phyloP scores from a whole-genome alignment of 2,329 filamentous ascomycete genomes.

The Verticillium nonalfalfae region DNA sequence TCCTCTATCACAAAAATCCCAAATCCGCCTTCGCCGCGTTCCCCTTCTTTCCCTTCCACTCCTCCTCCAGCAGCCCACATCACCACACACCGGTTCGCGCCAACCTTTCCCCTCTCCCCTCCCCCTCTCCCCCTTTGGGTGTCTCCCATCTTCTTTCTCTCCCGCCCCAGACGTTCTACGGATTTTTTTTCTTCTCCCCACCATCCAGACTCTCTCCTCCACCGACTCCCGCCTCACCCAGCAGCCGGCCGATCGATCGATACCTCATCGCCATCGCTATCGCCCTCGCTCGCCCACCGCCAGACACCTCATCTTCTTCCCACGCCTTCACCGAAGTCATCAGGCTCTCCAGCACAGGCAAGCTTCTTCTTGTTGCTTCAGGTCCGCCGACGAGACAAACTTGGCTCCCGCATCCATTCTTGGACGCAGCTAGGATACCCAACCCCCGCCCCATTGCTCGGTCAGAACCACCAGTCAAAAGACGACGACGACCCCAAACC shows the following conservation, averaged over 20 bases:
- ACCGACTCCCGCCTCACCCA: not conserved
- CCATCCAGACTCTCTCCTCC: not conserved
- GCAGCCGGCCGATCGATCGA: not conserved
- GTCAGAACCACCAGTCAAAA: not conserved
- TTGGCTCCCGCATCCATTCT: not conserved
- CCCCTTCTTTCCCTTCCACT: conserved; percentile 9
- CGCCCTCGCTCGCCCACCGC: not conserved
- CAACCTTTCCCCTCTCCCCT: conserved; percentile 21
- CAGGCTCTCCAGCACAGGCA: not conserved
- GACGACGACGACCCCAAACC: not conserved
- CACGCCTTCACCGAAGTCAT: not conserved
- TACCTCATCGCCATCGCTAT: not conserved
- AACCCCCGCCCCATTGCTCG: not conserved
- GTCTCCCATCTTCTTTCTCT: conserved; percentile 1
- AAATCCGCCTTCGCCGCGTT: conserved; percentile 5
- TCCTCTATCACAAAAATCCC: not conserved
- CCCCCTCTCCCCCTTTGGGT: conserved; percentile 3
- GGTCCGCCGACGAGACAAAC: not conserved
- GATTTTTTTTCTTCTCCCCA: conserved; percentile 1
- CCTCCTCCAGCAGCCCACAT: conserved; percentile 13
- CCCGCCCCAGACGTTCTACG: conserved; percentile 2
- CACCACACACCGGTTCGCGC: conserved; percentile 34
- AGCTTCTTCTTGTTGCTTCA: not conserved
- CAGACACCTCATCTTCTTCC: not conserved
- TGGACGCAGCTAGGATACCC: not conserved